A percentile compares a stretch with the other conserved stretches of the same genome.
Evolutionary conservation across 2,329 filamentous ascomycete species (phyloP).

Genomic region (Fusarium sp.): DNA sequence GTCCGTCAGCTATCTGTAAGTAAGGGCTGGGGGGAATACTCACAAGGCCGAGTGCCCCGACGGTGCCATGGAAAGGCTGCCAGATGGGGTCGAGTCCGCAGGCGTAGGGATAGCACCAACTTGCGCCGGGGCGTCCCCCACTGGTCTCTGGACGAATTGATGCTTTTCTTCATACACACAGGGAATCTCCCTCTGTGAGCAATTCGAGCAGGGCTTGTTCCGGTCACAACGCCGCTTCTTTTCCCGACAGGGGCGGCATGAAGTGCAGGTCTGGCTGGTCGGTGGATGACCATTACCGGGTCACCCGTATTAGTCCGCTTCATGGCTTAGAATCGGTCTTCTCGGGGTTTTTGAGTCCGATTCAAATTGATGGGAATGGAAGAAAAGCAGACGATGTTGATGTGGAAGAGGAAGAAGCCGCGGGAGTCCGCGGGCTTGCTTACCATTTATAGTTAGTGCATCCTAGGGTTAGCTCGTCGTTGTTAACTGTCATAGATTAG

Average conservation of each 20-base stretch:
- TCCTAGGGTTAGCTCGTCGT: too few relatives aligned
- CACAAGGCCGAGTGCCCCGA: background rate
- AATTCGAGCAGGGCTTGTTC: background rate
- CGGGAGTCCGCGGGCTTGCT: background rate
- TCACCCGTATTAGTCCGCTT: background rate
- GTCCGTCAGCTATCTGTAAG: background rate
- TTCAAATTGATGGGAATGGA: background rate
- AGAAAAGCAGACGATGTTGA: background rate
- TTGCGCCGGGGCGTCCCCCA: background rate
- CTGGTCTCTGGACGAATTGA: background rate
- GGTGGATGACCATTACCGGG: background rate
- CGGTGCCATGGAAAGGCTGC: background rate
- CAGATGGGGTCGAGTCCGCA: background rate
- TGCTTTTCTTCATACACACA: background rate
- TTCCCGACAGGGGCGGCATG: background rate
- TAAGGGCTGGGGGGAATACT: background rate
- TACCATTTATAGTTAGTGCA: background rate
- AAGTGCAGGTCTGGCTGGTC: background rate
- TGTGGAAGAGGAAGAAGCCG: background rate
- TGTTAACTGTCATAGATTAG: background rate
- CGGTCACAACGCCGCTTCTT: constrained; percentile 4
- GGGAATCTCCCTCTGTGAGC: background rate
- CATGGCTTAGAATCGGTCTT: background rate
- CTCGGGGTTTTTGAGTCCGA: background rate
- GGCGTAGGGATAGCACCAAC: background rate